Base-by-base conservation (phyloP, 495 filamentous ascomycete species). In the Evansstolkia leycettana region DNA sequence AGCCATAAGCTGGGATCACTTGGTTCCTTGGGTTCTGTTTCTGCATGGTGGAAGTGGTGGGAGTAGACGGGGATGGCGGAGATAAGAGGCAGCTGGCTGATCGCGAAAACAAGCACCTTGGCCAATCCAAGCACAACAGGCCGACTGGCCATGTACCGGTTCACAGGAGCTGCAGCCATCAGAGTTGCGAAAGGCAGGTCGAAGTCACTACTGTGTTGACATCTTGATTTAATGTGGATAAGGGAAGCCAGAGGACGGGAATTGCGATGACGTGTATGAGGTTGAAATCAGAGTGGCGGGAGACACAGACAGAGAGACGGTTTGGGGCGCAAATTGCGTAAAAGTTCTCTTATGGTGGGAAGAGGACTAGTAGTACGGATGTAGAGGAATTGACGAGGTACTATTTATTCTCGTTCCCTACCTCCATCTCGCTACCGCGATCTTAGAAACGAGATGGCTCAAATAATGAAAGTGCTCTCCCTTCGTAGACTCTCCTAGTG, bases 1-100 rank as follows among this genome's bases (percentile, higher is more conserved):
- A 78, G 60, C 78, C 80, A 88, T 53, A 85, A 52, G 20, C 69
- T 62, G 2, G 75, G 70, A 43, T 75, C 72, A 15, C 60, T 51
- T 1, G 66, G 20, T 67, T 50, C 46, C 68, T 66, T 2, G 52
- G 53, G 37, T 28, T 53, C 39, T 6, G 37, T 17, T 20, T 57
- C 51, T 26, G 42, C 31, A 15, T 37, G 11, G 62, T 56, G 23
- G 42, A 33, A 39, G 38, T 34, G 24, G 33, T 32, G 32, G 34
- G 34, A 29, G 39, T 60, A 17, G 37, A 51, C 36, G 13, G 61
- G 61, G 33, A 65, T 58, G 31, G 65, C 68, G 29, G 57, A 42
- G 13, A 66, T 47, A 27, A 64, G 45, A 16, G 69, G 65, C 14
- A 71, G 37, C 28, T 70, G 64, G 5, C 50, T 52, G 30, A 71